Conservation (phyloP, 1,139 yeast genomes). For the Kodamaea sp. region DNA sequence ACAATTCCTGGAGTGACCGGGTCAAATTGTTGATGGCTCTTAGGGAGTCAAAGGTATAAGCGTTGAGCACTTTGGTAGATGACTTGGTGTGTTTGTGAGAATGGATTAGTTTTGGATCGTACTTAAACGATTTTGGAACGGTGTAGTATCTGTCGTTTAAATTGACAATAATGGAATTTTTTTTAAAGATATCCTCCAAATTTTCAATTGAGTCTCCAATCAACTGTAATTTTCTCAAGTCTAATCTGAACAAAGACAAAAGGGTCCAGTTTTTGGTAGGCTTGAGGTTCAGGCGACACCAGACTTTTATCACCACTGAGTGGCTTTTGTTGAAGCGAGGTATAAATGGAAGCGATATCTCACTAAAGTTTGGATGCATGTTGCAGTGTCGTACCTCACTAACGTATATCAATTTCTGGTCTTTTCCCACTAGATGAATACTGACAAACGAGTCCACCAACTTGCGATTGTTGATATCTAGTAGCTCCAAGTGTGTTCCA, state of each 20-base stretch:
- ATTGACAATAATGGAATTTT: slow-evolving; percentile 28
- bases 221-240: slow-evolving; percentile 20
- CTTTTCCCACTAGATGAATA: slow-evolving; percentile 20
- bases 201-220: slow-evolving; percentile 14
- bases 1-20: slow-evolving; percentile 34
- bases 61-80: slow-evolving; percentile 9
- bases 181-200: slow-evolving; percentile 21
- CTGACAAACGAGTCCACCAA: slow-evolving; percentile 32
- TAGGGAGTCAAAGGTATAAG: slow-evolving; percentile 39
- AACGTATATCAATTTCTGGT: slow-evolving; percentile 29
- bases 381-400: slow-evolving; percentile 32
- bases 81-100: background rate
- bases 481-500: slow-evolving; percentile 14
- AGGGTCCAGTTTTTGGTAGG: slow-evolving; percentile 22
- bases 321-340: slow-evolving; percentile 7
- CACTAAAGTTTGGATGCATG: slow-evolving; percentile 34
- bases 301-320: slow-evolving; percentile 24
- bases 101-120: slow-evolving; percentile 5
- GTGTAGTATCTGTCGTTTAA: slow-evolving; percentile 27
- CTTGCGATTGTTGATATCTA: slow-evolving; percentile 12
- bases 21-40: slow-evolving; percentile 34
- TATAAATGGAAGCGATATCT: slow-evolving; percentile 27
- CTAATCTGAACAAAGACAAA: slow-evolving; percentile 21
- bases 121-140: slow-evolving; percentile 14
- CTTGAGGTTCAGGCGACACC: slow-evolving; percentile 18